Percentiles rank a stretch among this genome's conserved stretches.
Conservation (phyloP, 2,329 filamentous ascomycete genomes). For the Paraphoma chrysanthemicola region DNA sequence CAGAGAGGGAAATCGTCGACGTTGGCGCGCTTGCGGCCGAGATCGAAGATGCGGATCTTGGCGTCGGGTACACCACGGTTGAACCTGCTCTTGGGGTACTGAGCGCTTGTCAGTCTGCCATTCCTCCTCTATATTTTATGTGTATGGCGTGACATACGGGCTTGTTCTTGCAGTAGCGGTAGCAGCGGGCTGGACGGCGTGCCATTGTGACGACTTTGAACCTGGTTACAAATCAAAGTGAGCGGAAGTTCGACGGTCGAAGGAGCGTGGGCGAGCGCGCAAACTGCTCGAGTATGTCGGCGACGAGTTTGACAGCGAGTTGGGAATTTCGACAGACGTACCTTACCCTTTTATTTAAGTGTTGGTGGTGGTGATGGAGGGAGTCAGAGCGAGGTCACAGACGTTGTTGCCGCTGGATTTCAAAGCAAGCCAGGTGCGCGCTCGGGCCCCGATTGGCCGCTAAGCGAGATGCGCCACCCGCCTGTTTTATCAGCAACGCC, state of each 20-base stretch:
- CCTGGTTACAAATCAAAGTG: constrained; percentile 57
- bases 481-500: constrained; percentile 11
- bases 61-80: constrained; percentile 95
- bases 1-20: constrained; percentile 99
- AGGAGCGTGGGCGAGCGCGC: constrained; percentile 4
- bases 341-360: constrained; percentile 42
- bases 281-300: constrained; percentile 4
- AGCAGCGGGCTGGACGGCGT: constrained; percentile 98
- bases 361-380: constrained; percentile 29
- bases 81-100: constrained; percentile 99
- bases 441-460: constrained; percentile 7
- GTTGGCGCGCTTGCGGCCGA: constrained; percentile 96
- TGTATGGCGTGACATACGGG: constrained; percentile 59
- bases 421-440: constrained; percentile 15
- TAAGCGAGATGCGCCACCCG: constrained; percentile 19
- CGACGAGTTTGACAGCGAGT: background rate
- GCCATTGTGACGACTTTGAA: constrained; percentile 83
- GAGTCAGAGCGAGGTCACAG: constrained; percentile 22
- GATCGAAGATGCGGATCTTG: constrained; percentile 96
- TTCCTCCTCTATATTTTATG: constrained; percentile 21
- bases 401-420: constrained; percentile 18
- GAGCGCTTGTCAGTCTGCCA: constrained; percentile 59
- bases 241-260: constrained; percentile 36
- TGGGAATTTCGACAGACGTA: constrained; percentile 17
- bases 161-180: constrained; percentile 99